Base-by-base conservation (phyloP, 495 filamentous ascomycete species). In the Sporormia fimetaria region DNA sequence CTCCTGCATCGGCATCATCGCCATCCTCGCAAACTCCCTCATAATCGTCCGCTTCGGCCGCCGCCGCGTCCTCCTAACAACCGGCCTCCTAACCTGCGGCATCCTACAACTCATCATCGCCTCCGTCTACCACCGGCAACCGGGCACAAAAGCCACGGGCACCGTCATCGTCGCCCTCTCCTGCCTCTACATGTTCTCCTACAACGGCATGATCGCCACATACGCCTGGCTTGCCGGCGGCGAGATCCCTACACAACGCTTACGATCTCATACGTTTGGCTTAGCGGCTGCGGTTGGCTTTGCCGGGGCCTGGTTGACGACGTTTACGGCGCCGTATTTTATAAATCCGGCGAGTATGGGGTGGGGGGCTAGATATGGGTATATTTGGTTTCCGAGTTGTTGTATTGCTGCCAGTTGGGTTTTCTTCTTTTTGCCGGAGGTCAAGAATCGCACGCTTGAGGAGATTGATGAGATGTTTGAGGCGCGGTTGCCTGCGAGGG, bases 151-250 rank as follows among this genome's bases (percentile, higher is more conserved):
- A 10, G 46, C 50, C 4, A 71, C 71, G 1, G 73, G 68, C 12
- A 74, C 66, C 43, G 63, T 61, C 6, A 66, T 76, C 6, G 70
- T 80, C 8, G 69, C 61, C 0, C 47, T 77, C 9, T 70, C 67
- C 4, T 64, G 70, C 39, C 30, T 78, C 22, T 77, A 75, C 50
- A 73, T 77, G 48, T 57, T 71, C 42, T 61, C 59, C 27, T 76
- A 75, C 47, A 78, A 75, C 57, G 63, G 64, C 50, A 42, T 71
- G 62, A 62, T 74, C 21, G 48, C 69, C 11, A 63, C 69, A 4
- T 76, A 77, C 47, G 70, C 75, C 1, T 78, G 74, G 74, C 61
- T 80, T 0, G 68, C 66, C 0, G 74, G 73, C 11, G 75, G 75
- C 38, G 67, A 80, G 60, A 60, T 76, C 41, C 71, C 73, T 1